phyloP scores from a whole-genome alignment of 2,329 filamentous ascomycete genomes.

The Thielaviopsis ethacetica region DNA sequence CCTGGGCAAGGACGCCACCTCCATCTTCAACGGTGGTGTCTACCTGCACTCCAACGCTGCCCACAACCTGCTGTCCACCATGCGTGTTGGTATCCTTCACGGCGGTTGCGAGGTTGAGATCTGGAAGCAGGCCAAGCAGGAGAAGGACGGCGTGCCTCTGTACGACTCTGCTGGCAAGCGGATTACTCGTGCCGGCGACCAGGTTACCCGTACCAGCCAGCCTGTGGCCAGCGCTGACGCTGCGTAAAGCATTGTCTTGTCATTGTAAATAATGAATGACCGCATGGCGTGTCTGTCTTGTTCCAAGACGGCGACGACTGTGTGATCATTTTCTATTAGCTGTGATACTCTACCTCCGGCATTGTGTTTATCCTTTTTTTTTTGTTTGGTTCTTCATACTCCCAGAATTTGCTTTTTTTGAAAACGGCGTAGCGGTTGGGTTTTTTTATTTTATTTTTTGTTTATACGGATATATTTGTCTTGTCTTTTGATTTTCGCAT shows the following conservation, averaged over 20 bases:
- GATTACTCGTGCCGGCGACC: slow-evolving; percentile 71
- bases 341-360: no score
- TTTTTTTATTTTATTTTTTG: no score
- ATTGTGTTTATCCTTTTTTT: background rate
- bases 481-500: background rate
- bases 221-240: slow-evolving; percentile 73
- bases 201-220: slow-evolving; percentile 68
- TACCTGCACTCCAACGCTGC: slow-evolving; percentile 83
- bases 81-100: slow-evolving; percentile 74
- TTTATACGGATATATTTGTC: background rate
- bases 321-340: background rate
- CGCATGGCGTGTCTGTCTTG: background rate
- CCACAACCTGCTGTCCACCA: slow-evolving; percentile 75
- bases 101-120: slow-evolving; percentile 83
- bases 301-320: background rate
- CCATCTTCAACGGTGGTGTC: slow-evolving; percentile 83
- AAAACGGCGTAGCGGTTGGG: slow-evolving; percentile 4
- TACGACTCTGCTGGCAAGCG: slow-evolving; percentile 68
- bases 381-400: background rate
- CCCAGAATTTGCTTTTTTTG: slow-evolving; percentile 1
- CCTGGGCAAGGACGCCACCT: slow-evolving; percentile 75
- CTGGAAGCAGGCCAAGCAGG: slow-evolving; percentile 74
- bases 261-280: background rate
- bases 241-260: slow-evolving; percentile 32
- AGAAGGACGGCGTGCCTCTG: slow-evolving; percentile 63